Evolutionary conservation across 2,329 filamentous ascomycete genomes (phyloP), one percentile per base, ranked within the genome.

Genomic region (Aspergillus bombycis): DNA sequence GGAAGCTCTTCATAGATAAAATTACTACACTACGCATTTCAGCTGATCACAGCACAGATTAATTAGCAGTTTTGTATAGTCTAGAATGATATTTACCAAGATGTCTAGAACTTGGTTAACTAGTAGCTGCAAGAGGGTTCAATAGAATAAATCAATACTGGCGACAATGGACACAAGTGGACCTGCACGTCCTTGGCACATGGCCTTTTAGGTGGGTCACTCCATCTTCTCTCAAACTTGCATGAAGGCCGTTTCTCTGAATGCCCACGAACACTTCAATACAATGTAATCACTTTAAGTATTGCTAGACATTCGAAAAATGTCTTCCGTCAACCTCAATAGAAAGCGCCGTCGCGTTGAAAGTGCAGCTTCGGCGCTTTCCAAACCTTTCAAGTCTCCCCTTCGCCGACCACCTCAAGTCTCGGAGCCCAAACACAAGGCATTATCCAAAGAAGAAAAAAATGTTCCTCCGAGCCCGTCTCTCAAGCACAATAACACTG

Each of bases 321-420:
- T 73, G 71, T 56, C 65, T 38, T 64, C 67, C 30, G 26, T 63
- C 16, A 64, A 60, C 9, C 65, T 65, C 60, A 78, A 83, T 62
- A 81, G 81, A 62, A 91, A 91, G 79, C 86, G 88, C 57, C 88
- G 89, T 64, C 86, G 88, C 67, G 79, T 90, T 66, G 83, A 89
- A 62, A 79, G 84, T 52, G 83, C 86, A 45, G 78, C 83, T 26
- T 82, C 81, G n/a, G 84, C 85, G 8, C 84, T 92, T 55, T 84
- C 85, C 65, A 90, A 89, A 72, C 90, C 90, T 0, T 93, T 93
- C 79, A 88, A 89, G 68, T 92, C 90, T 53, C 90, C 89, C 16
- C 84, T 90, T 65, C 85, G 84, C 68, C 83, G 80, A 43, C 79
- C 81, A 16, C 46, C 56, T 23, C 55, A 72, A 26, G 60, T 63